Evolutionary conservation across 2,329 filamentous ascomycete genomes (phyloP), one percentile per base, ranked within the genome.

Genomic region (Colletotrichum acutatum): DNA sequence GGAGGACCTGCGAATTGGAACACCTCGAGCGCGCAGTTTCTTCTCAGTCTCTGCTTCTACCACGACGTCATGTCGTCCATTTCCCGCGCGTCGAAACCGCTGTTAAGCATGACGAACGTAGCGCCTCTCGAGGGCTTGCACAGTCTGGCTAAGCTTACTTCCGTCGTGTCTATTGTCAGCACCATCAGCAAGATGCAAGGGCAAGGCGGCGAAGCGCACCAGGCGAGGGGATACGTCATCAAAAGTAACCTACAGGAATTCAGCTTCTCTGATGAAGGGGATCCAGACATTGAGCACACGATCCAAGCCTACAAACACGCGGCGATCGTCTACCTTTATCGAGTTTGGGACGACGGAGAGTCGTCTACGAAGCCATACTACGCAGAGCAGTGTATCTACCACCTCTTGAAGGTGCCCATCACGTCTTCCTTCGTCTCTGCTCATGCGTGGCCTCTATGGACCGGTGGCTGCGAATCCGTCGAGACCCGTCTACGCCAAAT

Each of bases 401-500:
- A 81, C 42, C 74, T 81, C 3, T 61, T 72, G 8, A 60, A 74
- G 24, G 78, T 81, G 3, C 75, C 77, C 4, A 74, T 79, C 19
- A 66, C 69, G 2, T 80, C 80, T 1, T 76, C 80, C 5, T 78
- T 80, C 14, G 77, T 77, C 8, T 77, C 79, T 1, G 76, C 75
- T 1, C 80, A 81, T 28, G 77, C 77, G 16, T 81, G 79, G 79
- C 79, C 80, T 5, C 68, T 81, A 1, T 81, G 78, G 78, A 81
- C 79, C 2, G 79, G 79, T 0, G 80, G 77, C 3, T 80, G 80
- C 66, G 80, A 81, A 62, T 78, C 79, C 0, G 76, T 80, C 57
- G 77, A 79, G 28, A 49, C 28, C 0, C 56, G 70, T 2, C 54
- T 76, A 26, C 76, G 80, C 3, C 75, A 74, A 42, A 74, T 76